Percentiles rank a stretch among this genome's conserved stretches.
Evolutionary conservation across 768 basidiomycete species (phyloP).

Genomic region (Tephrocybe sp.): DNA sequence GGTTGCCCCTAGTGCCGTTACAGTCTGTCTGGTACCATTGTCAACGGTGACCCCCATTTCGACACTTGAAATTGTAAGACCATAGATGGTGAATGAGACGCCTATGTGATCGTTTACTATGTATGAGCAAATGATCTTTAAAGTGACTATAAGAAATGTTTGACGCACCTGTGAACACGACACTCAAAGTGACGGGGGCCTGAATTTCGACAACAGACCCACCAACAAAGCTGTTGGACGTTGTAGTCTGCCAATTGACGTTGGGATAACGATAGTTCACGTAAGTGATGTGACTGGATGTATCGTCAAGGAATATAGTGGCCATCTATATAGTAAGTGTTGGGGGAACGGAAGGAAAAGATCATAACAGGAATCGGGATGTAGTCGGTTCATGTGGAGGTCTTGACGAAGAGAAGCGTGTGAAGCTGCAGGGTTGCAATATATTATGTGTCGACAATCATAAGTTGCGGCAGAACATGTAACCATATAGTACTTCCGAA

Average conservation of each 20-base stretch:
- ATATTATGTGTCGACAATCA: too few relatives aligned
- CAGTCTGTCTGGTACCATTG: not conserved
- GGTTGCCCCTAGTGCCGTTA: not conserved
- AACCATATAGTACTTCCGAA: too few relatives aligned
- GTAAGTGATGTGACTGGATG: not conserved
- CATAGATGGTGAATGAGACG: not conserved
- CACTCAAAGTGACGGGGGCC: not conserved
- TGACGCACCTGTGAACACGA: not conserved
- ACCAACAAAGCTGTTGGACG: not conserved
- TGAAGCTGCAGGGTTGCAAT: too few relatives aligned
- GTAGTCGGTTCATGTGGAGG: too few relatives aligned
- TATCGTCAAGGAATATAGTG: not conserved
- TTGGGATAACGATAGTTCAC: not conserved
- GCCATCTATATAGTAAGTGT: not conserved
- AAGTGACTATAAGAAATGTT: not conserved
- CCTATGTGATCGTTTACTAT: not conserved
- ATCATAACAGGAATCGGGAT: not conserved
- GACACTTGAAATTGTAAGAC: not conserved
- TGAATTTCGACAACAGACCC: not conserved
- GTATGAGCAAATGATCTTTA: not conserved
- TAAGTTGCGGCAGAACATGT: too few relatives aligned
- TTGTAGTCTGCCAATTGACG: not conserved
- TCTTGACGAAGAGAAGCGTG: too few relatives aligned
- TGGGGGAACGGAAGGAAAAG: not conserved
- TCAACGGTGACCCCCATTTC: not conserved